phyloP scores from a whole-genome alignment of 192 early-diverging fungal species.

The Powellomyces hirtus region DNA sequence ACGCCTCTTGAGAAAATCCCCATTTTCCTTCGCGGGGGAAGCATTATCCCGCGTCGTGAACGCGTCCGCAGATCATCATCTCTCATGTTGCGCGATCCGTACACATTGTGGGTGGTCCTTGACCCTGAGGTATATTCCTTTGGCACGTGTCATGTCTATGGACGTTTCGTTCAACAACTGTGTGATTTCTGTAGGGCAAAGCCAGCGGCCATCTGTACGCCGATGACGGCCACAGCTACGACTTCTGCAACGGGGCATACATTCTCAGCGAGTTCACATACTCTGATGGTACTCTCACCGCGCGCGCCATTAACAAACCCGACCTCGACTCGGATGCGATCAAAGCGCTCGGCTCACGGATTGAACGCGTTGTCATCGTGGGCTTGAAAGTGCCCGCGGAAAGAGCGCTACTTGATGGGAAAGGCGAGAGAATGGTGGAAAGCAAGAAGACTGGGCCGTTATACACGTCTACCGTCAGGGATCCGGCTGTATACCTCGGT shows the following conservation, averaged over 20 bases:
- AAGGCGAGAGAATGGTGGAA: background rate
- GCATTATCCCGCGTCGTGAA: slow-evolving; percentile 83
- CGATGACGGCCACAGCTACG: slow-evolving; percentile 88
- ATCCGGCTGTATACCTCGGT: slow-evolving; percentile 40
- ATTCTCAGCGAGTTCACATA: slow-evolving; percentile 58
- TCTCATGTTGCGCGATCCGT: slow-evolving; percentile 83
- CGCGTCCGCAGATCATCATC: slow-evolving; percentile 77
- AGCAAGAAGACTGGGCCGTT: background rate
- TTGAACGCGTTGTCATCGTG: slow-evolving; percentile 58
- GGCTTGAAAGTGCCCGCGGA: slow-evolving; percentile 29
- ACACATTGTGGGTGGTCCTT: slow-evolving; percentile 83
- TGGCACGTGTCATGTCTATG: background rate
- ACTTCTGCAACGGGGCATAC: slow-evolving; percentile 67
- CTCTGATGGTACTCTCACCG: slow-evolving; percentile 29
- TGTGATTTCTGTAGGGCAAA: slow-evolving; percentile 41
- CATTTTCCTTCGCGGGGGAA: slow-evolving; percentile 84
- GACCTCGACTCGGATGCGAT: background rate
- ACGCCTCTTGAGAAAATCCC: slow-evolving; percentile 77
- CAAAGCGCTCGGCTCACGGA: slow-evolving; percentile 22
- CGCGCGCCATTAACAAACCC: background rate
- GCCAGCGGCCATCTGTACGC: slow-evolving; percentile 81
- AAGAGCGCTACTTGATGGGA: background rate
- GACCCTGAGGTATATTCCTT: slow-evolving; percentile 48
- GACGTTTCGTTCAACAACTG: background rate
- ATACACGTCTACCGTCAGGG: slow-evolving; percentile 35